These are phyloP conservation scores for Jamesozyma spencerorum DNA, from an alignment of 805 yeast genomes.

Conservation along the genomic window DNA sequence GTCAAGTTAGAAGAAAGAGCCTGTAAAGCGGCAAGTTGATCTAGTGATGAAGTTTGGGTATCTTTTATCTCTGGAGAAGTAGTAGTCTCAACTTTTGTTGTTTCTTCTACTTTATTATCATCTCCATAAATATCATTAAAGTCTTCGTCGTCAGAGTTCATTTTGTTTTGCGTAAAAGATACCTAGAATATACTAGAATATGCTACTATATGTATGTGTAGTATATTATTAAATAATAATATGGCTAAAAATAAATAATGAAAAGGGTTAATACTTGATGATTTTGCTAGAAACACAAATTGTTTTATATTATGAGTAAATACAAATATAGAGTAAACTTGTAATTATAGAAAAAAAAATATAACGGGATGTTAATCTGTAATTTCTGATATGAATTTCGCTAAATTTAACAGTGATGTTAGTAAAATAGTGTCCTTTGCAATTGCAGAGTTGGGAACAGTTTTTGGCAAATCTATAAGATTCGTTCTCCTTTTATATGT, in stretches of 20 bases:
- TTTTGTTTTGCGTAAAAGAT: slow-evolving; percentile 20
- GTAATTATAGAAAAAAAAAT: not conserved
- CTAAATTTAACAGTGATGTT: too few species aligned
- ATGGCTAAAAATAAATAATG: not conserved
- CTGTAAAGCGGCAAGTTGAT: slow-evolving; percentile 30
- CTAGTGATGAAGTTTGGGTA: slow-evolving; percentile 11
- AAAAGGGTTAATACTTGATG: too few species aligned
- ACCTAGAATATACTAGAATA: too few species aligned
- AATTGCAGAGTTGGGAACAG: too few species aligned
- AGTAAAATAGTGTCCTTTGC: too few species aligned
- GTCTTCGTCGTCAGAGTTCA: slow-evolving; percentile 86
- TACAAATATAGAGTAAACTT: slow-evolving; percentile 1
- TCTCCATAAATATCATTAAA: slow-evolving; percentile 79
- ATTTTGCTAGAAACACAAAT: too few species aligned
- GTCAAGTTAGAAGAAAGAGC: slow-evolving; percentile 29
- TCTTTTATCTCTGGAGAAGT: slow-evolving; percentile 1
- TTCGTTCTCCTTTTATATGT: too few species aligned
- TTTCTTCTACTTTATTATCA: slow-evolving; percentile 13
- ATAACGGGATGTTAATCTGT: not conserved
- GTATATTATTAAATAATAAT: not conserved
- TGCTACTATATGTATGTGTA: slow-evolving; percentile 1
- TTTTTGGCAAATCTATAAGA: too few species aligned
- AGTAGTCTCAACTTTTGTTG: not conserved
- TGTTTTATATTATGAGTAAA: not conserved
- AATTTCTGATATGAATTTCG: too few species aligned